These are phyloP conservation scores for Oryza glaberrima DNA, from an alignment of 176 grass and related monocot genomes.

Conservation along the genomic window DNA sequence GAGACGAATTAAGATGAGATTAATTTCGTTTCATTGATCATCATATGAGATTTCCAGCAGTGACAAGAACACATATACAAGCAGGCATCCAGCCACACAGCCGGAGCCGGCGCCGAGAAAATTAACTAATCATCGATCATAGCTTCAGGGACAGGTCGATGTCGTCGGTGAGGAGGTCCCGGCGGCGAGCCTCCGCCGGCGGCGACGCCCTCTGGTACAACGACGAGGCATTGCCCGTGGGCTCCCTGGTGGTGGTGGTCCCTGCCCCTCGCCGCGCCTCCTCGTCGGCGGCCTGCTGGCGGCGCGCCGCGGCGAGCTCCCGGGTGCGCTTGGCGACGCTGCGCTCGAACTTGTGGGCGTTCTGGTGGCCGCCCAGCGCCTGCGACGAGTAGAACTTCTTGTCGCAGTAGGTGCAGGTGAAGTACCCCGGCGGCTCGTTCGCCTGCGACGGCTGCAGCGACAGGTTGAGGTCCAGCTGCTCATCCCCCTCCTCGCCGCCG, in stretches of 20 bases:
- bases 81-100: not conserved
- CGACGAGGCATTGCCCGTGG: constrained; percentile 36
- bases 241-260: not conserved
- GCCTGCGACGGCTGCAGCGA: constrained; percentile 51
- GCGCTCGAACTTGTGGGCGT: constrained; percentile 90
- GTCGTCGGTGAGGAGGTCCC: constrained; percentile 37
- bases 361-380: constrained; percentile 93
- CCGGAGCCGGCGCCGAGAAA: not conserved
- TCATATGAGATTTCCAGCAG: not conserved
- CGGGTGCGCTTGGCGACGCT: constrained; percentile 62
- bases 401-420: constrained; percentile 83
- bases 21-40: constrained; percentile 19
- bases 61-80: constrained; percentile 29
- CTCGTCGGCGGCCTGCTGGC: constrained; percentile 6
- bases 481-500: constrained; percentile 4
- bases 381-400: constrained; percentile 90
- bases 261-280: constrained; percentile 6
- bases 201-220: constrained; percentile 19
- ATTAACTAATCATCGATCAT: constrained; percentile 29
- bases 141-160: constrained; percentile 79
- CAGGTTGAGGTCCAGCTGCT: constrained; percentile 61
- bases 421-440: constrained; percentile 57
- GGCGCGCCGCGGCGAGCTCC: constrained; percentile 47
- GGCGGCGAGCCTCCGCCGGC: constrained; percentile 20
- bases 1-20: not conserved